Evolutionary conservation across 176 grass and related monocot species (phyloP), one percentile per base, ranked within the genome.

Genomic region (Echinochloa phyllopogon): DNA sequence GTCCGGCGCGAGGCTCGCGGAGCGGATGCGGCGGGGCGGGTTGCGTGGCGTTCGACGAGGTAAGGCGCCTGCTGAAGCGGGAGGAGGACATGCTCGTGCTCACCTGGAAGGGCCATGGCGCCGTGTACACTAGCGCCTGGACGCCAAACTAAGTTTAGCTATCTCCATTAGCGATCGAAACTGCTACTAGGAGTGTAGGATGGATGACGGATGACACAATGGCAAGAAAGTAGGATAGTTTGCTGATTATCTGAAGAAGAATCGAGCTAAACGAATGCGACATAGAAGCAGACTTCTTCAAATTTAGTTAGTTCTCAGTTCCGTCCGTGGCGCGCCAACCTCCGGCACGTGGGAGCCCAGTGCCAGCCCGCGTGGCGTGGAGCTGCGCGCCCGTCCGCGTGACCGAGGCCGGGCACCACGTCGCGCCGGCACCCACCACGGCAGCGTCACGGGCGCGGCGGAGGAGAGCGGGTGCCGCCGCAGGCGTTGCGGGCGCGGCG

Each of bases 31-130:
- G 43, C 77, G 74, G 62, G 89, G 80, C 4, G 87, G 87, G 39
- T 98, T 95, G 62, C 13, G 81, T 90, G 45, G 86, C 45, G 9
- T 92, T 94, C 76, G 80, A 85, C 4, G 91, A 95, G 85, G 93
- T 98, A 67, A 88, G 88, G 77, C 72, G 78, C 12, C 79, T 98
- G 80, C 89, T 98, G 25, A 98, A 94, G 77, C 85, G 91, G 88
- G 96, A 94, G 29, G 96, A 92, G 75, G 93, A 95, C 42, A 92
- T 94, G 85, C 62, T 95, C 43, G 88, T 94, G 89, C 86, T 98
- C 51, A 98, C 93, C 6, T 98, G 96, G 96, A 95, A 98, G 65
- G 96, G 93, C 0, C 93, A 98, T 53, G 92, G 82, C 43, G 89
- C 94, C 41, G 91, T 98, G 80, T 94, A 94, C 81, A 92, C 93